Conservation (phyloP, 2,329 filamentous ascomycete species). For the Sporothrix schenckii region DNA sequence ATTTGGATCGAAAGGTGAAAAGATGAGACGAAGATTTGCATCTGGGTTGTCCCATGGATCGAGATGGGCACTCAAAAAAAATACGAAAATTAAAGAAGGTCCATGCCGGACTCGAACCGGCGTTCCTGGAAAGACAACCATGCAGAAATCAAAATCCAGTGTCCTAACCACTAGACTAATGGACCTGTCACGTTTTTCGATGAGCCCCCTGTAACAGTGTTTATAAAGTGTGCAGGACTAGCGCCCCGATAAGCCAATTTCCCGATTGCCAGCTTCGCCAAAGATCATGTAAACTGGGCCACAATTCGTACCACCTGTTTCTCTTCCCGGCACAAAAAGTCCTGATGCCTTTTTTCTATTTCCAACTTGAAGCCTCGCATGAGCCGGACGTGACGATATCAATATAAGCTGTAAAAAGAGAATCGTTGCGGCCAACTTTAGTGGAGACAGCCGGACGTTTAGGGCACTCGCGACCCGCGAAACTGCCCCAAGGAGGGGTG, state of each 20-base stretch:
- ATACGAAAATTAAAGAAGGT: not conserved
- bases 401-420: not conserved
- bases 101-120: conserved; percentile 27
- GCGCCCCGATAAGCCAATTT: conserved; percentile 10
- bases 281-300: not conserved
- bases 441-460: not conserved
- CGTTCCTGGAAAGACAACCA: conserved; percentile 23
- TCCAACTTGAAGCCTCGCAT: too few relatives aligned
- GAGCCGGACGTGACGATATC: not conserved
- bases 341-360: not conserved
- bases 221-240: not conserved
- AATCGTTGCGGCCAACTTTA: not conserved
- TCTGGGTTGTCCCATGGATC: not conserved
- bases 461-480: conserved; percentile 6
- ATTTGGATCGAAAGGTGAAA: not conserved
- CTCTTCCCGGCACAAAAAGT: not conserved
- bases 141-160: conserved; percentile 22
- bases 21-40: not conserved
- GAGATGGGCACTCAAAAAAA: not conserved
- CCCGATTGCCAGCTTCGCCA: too few relatives aligned
- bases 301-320: not conserved
- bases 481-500: not conserved
- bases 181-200: conserved; percentile 20
- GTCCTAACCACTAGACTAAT: conserved; percentile 28
- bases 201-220: not conserved